Conservation (phyloP, 768 basidiomycete genomes). For the Boletus sp. region DNA sequence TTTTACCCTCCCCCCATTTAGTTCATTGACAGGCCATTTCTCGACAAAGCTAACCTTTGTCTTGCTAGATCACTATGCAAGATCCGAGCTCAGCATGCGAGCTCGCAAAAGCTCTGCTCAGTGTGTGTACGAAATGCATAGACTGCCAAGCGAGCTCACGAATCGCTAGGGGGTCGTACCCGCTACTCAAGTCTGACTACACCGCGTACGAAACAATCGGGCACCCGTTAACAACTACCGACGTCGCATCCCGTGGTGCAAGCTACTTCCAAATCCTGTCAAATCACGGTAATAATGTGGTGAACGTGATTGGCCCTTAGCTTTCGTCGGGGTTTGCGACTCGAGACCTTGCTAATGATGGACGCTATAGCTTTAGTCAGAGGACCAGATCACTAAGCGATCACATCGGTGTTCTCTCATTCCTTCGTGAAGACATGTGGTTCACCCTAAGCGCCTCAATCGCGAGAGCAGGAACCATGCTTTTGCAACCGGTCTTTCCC, state of each 20-base stretch:
- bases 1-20: no score
- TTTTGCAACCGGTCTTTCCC: neutral
- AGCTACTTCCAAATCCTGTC: neutral
- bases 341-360: neutral
- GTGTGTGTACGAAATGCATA: no score
- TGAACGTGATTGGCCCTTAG: neutral
- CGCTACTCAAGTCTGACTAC: neutral
- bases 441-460: neutral
- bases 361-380: neutral
- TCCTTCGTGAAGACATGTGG: neutral
- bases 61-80: neutral
- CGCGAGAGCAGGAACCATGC: neutral
- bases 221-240: neutral
- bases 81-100: neutral
- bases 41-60: neutral
- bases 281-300: neutral
- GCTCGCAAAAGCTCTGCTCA: no score
- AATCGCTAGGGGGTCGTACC: neutral
- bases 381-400: neutral
- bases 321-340: neutral
- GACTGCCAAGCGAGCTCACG: no score
- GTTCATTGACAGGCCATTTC: neutral
- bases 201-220: neutral
- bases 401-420: neutral
- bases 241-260: neutral